phyloP scores from a whole-genome alignment of 352 stramenopile species.

The Phytophthora pinifolia region DNA sequence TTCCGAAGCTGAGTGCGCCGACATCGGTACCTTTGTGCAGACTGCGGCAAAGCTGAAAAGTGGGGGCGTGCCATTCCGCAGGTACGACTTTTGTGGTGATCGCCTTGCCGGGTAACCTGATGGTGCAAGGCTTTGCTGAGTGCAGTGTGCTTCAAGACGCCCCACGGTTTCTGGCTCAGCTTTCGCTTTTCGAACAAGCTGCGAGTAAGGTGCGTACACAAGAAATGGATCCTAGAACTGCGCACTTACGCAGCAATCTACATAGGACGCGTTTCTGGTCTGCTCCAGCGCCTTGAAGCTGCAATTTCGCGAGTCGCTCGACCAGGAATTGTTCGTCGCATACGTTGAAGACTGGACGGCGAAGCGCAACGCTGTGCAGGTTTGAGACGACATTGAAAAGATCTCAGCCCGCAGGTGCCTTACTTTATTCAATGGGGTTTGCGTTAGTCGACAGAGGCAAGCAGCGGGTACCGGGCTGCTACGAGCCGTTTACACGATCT shows the following conservation, averaged over 20 bases:
- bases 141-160: conserved; percentile 38
- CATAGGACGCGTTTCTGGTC: conserved; percentile 59
- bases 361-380: conserved; percentile 31
- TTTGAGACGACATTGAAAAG: conserved; percentile 4
- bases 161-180: conserved; percentile 26
- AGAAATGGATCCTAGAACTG: background rate
- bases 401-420: background rate
- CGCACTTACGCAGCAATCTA: background rate
- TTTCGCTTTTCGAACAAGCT: conserved; percentile 56
- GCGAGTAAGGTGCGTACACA: conserved; percentile 36
- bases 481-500: conserved; percentile 18
- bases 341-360: conserved; percentile 52
- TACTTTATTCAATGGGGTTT: background rate
- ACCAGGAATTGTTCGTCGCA: conserved; percentile 59
- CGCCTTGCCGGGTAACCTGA: too few species aligned
- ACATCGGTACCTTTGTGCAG: conserved; percentile 41
- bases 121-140: background rate
- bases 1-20: conserved; percentile 19
- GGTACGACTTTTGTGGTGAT: conserved; percentile 7
- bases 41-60: conserved; percentile 34
- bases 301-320: conserved; percentile 50
- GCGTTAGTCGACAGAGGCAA: conserved; percentile 17
- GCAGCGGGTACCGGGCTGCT: conserved; percentile 22
- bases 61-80: conserved; percentile 23
- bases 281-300: conserved; percentile 58